Evolutionary conservation across 352 stramenopile species (phyloP).

Genomic region (Pythium plurisporium): DNA sequence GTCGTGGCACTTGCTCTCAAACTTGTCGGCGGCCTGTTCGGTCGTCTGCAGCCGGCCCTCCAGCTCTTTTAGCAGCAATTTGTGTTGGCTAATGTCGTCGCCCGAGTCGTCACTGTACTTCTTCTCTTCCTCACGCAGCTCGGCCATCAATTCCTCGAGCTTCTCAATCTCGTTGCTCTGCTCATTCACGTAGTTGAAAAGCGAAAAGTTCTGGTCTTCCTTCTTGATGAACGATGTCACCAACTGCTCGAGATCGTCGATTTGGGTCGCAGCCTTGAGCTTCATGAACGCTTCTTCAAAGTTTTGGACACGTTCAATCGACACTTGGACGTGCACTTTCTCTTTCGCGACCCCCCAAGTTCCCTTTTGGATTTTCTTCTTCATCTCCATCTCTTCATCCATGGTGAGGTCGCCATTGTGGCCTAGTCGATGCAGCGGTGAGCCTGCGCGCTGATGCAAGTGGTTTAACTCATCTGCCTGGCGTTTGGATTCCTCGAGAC

Average conservation of each 20-base stretch:
- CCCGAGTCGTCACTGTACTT: slow-evolving; percentile 82
- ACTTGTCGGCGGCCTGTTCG: slow-evolving; percentile 85
- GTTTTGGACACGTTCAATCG: slow-evolving; percentile 89
- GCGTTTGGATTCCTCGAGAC: slow-evolving; percentile 55
- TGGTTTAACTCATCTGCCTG: slow-evolving; percentile 31
- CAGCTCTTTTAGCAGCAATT: slow-evolving; percentile 86
- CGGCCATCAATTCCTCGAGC: slow-evolving; percentile 78
- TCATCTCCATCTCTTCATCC: slow-evolving; percentile 68
- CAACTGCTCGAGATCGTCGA: slow-evolving; percentile 90
- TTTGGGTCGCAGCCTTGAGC: slow-evolving; percentile 91
- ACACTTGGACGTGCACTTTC: slow-evolving; percentile 86
- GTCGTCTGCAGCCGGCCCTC: slow-evolving; percentile 73
- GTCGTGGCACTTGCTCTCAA: slow-evolving; percentile 87
- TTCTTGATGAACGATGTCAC: slow-evolving; percentile 93
- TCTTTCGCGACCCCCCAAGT: slow-evolving; percentile 82
- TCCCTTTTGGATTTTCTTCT: slow-evolving; percentile 68
- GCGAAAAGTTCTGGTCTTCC: slow-evolving; percentile 95
- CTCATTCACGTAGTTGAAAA: slow-evolving; percentile 96
- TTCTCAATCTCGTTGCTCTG: slow-evolving; percentile 93
- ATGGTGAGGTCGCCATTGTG: slow-evolving; percentile 38
- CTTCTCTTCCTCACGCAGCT: slow-evolving; percentile 75
- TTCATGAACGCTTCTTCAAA: slow-evolving; percentile 95
- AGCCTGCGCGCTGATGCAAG: slow-evolving; percentile 25
- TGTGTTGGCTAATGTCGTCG: slow-evolving; percentile 86
- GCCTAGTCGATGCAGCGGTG: slow-evolving; percentile 15